phyloP scores from a whole-genome alignment of 208 protist species.

The Porcisia hertigi region DNA sequence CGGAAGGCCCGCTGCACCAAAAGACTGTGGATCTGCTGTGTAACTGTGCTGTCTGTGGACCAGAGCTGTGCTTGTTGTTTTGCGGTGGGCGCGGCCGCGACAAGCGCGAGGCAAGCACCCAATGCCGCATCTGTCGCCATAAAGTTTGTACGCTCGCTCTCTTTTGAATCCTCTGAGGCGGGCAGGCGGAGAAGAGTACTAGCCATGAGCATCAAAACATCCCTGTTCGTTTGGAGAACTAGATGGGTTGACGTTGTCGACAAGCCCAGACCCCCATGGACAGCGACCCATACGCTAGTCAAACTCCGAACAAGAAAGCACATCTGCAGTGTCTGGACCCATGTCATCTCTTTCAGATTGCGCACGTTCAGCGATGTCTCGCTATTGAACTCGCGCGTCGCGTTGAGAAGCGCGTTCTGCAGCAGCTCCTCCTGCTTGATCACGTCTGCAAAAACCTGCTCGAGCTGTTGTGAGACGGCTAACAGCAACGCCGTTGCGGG shows the following conservation, averaged over 20 bases:
- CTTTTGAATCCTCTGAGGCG: slow-evolving; percentile 18
- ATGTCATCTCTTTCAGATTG: slow-evolving; percentile 44
- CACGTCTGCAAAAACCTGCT: slow-evolving; percentile 32
- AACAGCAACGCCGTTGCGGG: slow-evolving; percentile 20
- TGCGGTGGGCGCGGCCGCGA: slow-evolving; percentile 44
- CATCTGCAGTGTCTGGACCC: slow-evolving; percentile 59
- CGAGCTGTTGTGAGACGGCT: slow-evolving; percentile 36
- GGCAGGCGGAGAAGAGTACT: slow-evolving; percentile 50
- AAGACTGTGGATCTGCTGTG: slow-evolving; percentile 68
- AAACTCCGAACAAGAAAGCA: slow-evolving; percentile 52
- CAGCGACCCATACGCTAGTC: slow-evolving; percentile 53
- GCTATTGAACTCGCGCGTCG: slow-evolving; percentile 45
- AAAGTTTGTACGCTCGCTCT: slow-evolving; percentile 35
- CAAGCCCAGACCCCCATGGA: slow-evolving; percentile 58
- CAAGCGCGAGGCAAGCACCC: slow-evolving; percentile 42
- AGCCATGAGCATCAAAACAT: slow-evolving; percentile 61
- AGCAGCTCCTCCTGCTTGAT: slow-evolving; percentile 61
- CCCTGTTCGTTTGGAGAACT: slow-evolving; percentile 30
- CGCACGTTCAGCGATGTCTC: slow-evolving; percentile 49
- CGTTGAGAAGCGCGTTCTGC: slow-evolving; percentile 32
- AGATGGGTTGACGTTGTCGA: slow-evolving; percentile 16
- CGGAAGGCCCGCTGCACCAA: slow-evolving; percentile 73
- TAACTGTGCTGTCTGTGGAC: slow-evolving; percentile 42
- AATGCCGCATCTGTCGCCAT: slow-evolving; percentile 48
- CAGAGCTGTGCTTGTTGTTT: slow-evolving; percentile 58